Base-by-base conservation (phyloP, 176 grass and related monocot species). In the Avena insularis region DNA sequence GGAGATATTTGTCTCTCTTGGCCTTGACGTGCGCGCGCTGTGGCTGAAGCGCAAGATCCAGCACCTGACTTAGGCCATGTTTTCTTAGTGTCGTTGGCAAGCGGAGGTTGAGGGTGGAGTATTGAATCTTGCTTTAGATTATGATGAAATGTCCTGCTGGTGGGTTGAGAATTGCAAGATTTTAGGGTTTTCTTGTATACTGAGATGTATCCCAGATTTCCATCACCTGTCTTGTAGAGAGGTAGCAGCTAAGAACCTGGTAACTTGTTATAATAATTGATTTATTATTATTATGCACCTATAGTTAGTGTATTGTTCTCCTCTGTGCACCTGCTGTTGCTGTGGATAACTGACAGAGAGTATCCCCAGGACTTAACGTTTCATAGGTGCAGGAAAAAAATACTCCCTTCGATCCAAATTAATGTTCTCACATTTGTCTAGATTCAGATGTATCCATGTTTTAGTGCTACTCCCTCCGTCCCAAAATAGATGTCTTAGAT, bases 11-110 rank as follows among this genome's bases (percentile, higher is more conserved):
- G 29, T 93, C 36, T 95, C 94, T 2, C 87, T 95, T 6, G 72
- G 78, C 2, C 71, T 67, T 8, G 94, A 95, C 0, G 91, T 95
- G 17, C 91, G 94, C 14, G 72, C 89, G 35, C n/a, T 95, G 65
- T 95, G 94, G 94, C 58, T 95, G 43, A 93, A 90, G 84, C 86
- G 94, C 84, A 93, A 95, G 85, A 89, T 95, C 75, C 89, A 91
- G 73, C 58, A 93, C 63, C 94, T 93, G 75, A 78, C 77, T 16
- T 87, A 84, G 47, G 78, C 33, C 72, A 50, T 61, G 64, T 49
- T 58, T 75, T 64, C 35, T 48, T 82, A 54, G 38, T 23, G 63
- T 27, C 58, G 53, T 71, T 83, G 45, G 71, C 27, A 51, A 66
- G 4, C 80, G 11, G 61, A 74, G 66, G 74, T 71, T 87, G 58